phyloP scores from a whole-genome alignment of 2,329 filamentous ascomycete species.

The Diaporthe amygdali region DNA sequence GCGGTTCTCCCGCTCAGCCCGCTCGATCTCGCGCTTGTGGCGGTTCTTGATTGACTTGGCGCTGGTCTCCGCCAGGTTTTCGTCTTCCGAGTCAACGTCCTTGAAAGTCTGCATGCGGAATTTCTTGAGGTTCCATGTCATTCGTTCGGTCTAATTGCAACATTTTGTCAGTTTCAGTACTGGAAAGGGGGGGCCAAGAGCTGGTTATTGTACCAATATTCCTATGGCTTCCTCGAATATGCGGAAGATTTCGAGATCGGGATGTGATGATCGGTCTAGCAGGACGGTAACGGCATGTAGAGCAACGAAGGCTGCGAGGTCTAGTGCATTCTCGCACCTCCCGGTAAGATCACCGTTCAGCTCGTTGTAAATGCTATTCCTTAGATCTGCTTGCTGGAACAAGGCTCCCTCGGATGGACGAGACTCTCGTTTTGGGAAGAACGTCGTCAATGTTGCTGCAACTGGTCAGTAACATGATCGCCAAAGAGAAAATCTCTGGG shows the following conservation, averaged over 20 bases:
- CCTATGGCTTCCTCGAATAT: slow-evolving; percentile 72
- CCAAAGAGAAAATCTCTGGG: neutral
- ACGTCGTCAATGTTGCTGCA: slow-evolving; percentile 56
- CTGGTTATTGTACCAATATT: slow-evolving; percentile 51
- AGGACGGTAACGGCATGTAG: slow-evolving; percentile 67
- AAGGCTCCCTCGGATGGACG: slow-evolving; percentile 59
- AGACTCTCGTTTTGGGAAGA: slow-evolving; percentile 61
- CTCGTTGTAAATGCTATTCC: slow-evolving; percentile 70
- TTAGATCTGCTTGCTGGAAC: slow-evolving; percentile 65
- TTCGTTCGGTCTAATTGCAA: slow-evolving; percentile 59
- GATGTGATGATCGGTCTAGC: slow-evolving; percentile 63
- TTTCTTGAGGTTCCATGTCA: slow-evolving; percentile 65
- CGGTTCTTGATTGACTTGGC: slow-evolving; percentile 48
- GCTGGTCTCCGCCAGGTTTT: slow-evolving; percentile 41
- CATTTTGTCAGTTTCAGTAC: neutral
- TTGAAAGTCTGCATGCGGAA: slow-evolving; percentile 64
- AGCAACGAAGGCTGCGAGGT: slow-evolving; percentile 66
- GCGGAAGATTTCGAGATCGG: slow-evolving; percentile 66
- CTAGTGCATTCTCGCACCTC: slow-evolving; percentile 65
- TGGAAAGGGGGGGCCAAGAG: too few relatives aligned
- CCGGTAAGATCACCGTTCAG: slow-evolving; percentile 68
- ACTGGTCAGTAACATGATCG: neutral
- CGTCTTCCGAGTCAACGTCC: slow-evolving; percentile 42
- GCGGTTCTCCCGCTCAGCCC: slow-evolving; percentile 61
- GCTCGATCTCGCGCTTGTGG: slow-evolving; percentile 44